Percentiles rank a stretch among this genome's conserved stretches.
Conservation (phyloP, 1,284 basidiomycete species). For the Trichosporon coremiiforme region DNA sequence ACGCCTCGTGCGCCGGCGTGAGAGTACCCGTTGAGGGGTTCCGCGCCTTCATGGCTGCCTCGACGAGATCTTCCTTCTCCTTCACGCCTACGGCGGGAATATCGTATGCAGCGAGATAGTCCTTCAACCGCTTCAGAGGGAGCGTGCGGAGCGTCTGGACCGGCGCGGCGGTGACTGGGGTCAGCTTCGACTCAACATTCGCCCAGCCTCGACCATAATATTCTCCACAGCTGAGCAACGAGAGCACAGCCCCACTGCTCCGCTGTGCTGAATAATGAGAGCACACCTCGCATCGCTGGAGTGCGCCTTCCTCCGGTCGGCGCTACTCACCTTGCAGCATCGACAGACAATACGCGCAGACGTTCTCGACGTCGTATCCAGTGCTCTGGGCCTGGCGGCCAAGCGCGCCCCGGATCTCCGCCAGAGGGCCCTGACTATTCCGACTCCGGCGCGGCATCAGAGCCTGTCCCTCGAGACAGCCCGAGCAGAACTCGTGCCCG, state of each 20-base stretch:
- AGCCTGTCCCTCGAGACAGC: slow-evolving; percentile 52
- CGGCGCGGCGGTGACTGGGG: slow-evolving; percentile 49
- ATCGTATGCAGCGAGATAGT: slow-evolving; percentile 53
- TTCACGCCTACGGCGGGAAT: slow-evolving; percentile 46
- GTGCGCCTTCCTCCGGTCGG: not conserved
- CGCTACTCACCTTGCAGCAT: slow-evolving; percentile 53
- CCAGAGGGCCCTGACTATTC: slow-evolving; percentile 25
- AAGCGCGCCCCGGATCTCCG: slow-evolving; percentile 39
- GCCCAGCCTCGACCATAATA: too few species aligned
- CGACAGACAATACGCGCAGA: slow-evolving; percentile 49
- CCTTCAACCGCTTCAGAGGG: slow-evolving; percentile 54
- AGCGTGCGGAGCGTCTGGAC: slow-evolving; percentile 44
- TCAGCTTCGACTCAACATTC: too few species aligned
- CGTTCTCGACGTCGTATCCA: slow-evolving; percentile 53
- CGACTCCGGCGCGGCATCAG: slow-evolving; percentile 50
- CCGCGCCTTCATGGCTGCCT: slow-evolving; percentile 48
- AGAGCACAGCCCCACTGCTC: too few species aligned
- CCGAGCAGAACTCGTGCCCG: slow-evolving; percentile 54
- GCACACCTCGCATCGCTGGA: too few species aligned
- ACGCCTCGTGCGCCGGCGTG: slow-evolving; percentile 51
- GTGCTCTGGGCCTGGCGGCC: slow-evolving; percentile 31
- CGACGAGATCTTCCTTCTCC: slow-evolving; percentile 55
- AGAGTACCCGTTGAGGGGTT: slow-evolving; percentile 51
- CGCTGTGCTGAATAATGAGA: too few species aligned
- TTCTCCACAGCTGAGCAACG: too few species aligned